Evolutionary conservation across 768 basidiomycete species (phyloP).

Genomic region (Boletus tomentosulus): DNA sequence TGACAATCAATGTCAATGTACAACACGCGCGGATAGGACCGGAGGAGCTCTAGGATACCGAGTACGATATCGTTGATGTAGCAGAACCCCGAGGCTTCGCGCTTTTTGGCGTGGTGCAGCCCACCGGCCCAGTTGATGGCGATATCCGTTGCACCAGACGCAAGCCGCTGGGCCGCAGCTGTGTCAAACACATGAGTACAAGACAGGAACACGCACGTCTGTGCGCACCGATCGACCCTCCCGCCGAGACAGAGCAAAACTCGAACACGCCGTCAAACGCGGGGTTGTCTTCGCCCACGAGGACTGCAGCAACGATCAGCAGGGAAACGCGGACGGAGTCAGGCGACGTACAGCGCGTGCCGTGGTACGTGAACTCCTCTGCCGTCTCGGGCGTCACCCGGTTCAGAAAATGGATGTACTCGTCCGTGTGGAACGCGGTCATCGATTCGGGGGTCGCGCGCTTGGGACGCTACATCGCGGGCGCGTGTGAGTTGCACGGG

Average conservation of each 20-base stretch:
- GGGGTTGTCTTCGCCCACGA: slow-evolving; percentile 91
- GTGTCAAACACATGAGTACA: neutral
- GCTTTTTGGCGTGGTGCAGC: slow-evolving; percentile 98
- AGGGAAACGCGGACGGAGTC: neutral
- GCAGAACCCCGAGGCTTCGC: slow-evolving; percentile 97
- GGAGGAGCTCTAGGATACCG: slow-evolving; percentile 88
- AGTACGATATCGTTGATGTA: slow-evolving; percentile 99
- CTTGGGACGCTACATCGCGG: slow-evolving; percentile 53
- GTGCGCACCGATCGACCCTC: slow-evolving; percentile 81
- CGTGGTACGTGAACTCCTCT: slow-evolving; percentile 79
- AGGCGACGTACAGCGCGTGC: slow-evolving; percentile 67
- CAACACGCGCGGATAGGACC: slow-evolving; percentile 79
- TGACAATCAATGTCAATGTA: slow-evolving; percentile 99
- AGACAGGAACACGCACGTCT: neutral
- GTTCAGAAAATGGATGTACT: slow-evolving; percentile 90
- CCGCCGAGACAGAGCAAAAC: slow-evolving; percentile 94
- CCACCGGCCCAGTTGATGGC: slow-evolving; percentile 98
- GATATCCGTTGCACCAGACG: slow-evolving; percentile 74
- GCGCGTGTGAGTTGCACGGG: neutral
- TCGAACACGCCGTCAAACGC: slow-evolving; percentile 96
- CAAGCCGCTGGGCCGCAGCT: slow-evolving; percentile 76
- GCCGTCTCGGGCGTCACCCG: slow-evolving; percentile 89
- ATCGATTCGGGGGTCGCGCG: slow-evolving; percentile 71
- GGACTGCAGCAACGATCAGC: slow-evolving; percentile 28
- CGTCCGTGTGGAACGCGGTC: slow-evolving; percentile 97